Base-by-base conservation (phyloP, 2,329 filamentous ascomycete species). In the Cladophialophora chaetospira region DNA sequence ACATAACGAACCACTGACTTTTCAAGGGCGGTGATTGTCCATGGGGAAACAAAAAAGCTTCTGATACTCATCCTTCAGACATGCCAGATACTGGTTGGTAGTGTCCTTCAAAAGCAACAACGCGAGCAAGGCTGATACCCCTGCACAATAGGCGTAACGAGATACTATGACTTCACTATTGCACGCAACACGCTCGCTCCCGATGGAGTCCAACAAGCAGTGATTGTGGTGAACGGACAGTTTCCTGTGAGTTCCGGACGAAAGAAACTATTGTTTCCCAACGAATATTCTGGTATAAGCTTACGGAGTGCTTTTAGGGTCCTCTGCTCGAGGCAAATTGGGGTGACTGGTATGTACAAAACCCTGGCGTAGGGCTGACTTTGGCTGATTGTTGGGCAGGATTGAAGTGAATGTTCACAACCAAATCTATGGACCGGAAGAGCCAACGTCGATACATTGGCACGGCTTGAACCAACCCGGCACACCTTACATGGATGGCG, bases 171-270 rank as follows among this genome's bases (percentile, higher is more conserved):
- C 46, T 61, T 58, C 29, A 58, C 49, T 25, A 28, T 63, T n/a
- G n/a, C 58, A 13, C 47, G 58, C 13, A 55, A 46, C 19, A 58
- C 61, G 4, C 23, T 61, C 11, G 58, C 58, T 4, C 61, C 61
- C 28, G 61, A 53, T 69, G 72, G 33, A 60, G 74, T 25, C 64
- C 65, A 56, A 69, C 68, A 13, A 68, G 71, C 55, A 54, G 67
- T 21, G 72, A 77, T 63, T 75, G 74, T 62, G 71, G 72, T 55
- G 70, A 76, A 57, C 65, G 77, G 19, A 68, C 70, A 26, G 74
- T 76, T 69, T 60, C 62, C 62, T 23, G 42, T 44, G 23, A 26
- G 42, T 44, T n/a, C n/a, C n/a, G n/a, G n/a, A n/a, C n/a, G n/a
- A n/a, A n/a, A n/a, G n/a, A n/a, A n/a, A n/a, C n/a, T n/a, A n/a